Conservation (phyloP, 2,329 filamentous ascomycete species). For the Pyrenophora seminiperda region DNA sequence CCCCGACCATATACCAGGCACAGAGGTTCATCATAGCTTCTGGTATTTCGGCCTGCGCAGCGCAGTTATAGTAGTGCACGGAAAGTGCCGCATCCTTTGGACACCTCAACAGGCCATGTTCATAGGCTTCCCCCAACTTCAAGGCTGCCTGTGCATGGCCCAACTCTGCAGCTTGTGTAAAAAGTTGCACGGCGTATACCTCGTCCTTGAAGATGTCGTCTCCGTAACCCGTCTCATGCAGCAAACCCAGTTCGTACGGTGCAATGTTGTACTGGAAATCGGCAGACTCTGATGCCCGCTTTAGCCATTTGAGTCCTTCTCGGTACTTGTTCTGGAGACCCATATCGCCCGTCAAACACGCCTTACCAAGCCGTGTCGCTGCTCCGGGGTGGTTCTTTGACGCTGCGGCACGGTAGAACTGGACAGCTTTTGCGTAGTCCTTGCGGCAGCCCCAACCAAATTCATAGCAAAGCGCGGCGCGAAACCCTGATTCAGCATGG, state of each 20-base stretch:
- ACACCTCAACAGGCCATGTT: conserved; percentile 85
- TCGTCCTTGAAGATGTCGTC: conserved; percentile 93
- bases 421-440: conserved; percentile 87
- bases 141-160: conserved; percentile 86
- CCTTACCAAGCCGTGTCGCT: conserved; percentile 88
- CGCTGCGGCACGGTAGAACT: conserved; percentile 88
- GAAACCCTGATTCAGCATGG: conserved; percentile 93
- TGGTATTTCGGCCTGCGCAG: conserved; percentile 81
- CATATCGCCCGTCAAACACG: conserved; percentile 87
- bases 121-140: conserved; percentile 93
- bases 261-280: conserved; percentile 91
- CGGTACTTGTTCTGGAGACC: conserved; percentile 81
- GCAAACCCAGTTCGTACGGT: conserved; percentile 83
- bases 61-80: conserved; percentile 95
- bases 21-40: conserved; percentile 97
- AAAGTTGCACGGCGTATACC: conserved; percentile 87
- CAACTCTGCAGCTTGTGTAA: conserved; percentile 91
- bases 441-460: conserved; percentile 96
- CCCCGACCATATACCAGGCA: conserved; percentile 97
- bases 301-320: conserved; percentile 95
- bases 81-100: conserved; percentile 90
- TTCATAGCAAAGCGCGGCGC: conserved; percentile 92
- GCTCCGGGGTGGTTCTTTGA: conserved; percentile 95
- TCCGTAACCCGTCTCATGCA: conserved; percentile 93
- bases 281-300: conserved; percentile 86